Evolutionary conservation across 1,139 yeast species (phyloP), one percentile per base, ranked within the genome.

Genomic region (Diutina neorugosa): DNA sequence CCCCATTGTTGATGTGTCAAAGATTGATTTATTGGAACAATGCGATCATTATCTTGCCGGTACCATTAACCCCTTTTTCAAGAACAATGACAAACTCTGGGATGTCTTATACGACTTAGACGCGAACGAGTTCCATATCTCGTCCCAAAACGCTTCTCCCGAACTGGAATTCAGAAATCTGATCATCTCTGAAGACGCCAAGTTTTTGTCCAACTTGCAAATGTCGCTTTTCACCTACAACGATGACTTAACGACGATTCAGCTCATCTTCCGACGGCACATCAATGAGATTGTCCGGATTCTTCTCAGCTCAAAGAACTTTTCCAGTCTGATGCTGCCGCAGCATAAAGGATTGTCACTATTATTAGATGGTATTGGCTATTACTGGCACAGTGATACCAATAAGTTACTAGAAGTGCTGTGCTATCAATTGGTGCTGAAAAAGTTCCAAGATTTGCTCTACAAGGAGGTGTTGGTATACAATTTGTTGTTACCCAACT

Each of bases 21-120:
- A 81, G 58, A 78, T 80, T 25, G 85, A 80, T 57, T 71, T 79
- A 20, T 65, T 82, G 58, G 74, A 77, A 56, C 68, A 71, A 55
- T 77, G 82, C 56, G 76, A 73, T 19, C 80, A 82, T 25, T 82
- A 68, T 63, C 69, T 82, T 60, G 87, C 86, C 4, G 87, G 87
- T 11, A 83, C 84, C 52, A 81, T 82, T 58, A 82, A 82, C 63
- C 85, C 86, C 12, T 81, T 84, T 54, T 82, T 82, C 67, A 80
- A 79, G 57, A 66, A 71, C 52, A 82, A 80, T 59, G 81, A 81
- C 46, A 70, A 69, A 54, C 60, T 74, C 48, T 82, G 85, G 84
- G 87, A 82, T 60, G 64, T 82, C 20, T 63, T 82, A 53, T 77
- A 80, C 56, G 85, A 82, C 61, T 65, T 81, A 56, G 86, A 82